Evolutionary conservation across 305 asterid species (phyloP).

Genomic region (Rubia occidens): DNA sequence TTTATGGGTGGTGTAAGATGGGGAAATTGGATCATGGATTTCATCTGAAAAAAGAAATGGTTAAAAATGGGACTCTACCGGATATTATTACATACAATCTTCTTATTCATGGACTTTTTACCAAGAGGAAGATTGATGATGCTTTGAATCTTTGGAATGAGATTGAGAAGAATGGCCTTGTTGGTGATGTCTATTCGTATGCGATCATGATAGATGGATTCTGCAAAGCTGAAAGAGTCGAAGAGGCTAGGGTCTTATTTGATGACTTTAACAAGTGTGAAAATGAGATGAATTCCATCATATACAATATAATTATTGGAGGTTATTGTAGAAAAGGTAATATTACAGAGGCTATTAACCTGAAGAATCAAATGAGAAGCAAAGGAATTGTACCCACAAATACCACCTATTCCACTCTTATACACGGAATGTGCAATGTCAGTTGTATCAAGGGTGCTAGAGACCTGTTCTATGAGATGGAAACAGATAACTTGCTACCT

Average conservation of each 20-base stretch:
- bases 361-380: conserved; percentile 55
- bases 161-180: conserved; percentile 39
- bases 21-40: conserved; percentile 48
- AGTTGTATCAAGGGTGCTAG: conserved; percentile 48
- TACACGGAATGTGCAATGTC: conserved; percentile 59
- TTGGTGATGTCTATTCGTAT: conserved; percentile 41
- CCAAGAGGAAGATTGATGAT: conserved; percentile 51
- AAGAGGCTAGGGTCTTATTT: conserved; percentile 50
- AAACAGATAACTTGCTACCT: conserved; percentile 51
- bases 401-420: conserved; percentile 58
- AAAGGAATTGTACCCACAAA: conserved; percentile 43
- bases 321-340: conserved; percentile 48
- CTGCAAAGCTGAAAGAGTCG: conserved; percentile 48
- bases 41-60: conserved; percentile 67
- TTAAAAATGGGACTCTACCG: conserved; percentile 41
- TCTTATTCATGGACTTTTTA: conserved; percentile 44
- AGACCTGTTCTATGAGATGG: conserved; percentile 48
- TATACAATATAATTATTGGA: conserved; percentile 59
- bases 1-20: conserved; percentile 56
- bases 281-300: conserved; percentile 38
- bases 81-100: conserved; percentile 52
- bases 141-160: conserved; percentile 74
- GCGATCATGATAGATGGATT: conserved; percentile 67
- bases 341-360: conserved; percentile 49
- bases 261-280: conserved; percentile 36